Conservation (phyloP, 139 green algal genomes). For the Microglena sp. region DNA sequence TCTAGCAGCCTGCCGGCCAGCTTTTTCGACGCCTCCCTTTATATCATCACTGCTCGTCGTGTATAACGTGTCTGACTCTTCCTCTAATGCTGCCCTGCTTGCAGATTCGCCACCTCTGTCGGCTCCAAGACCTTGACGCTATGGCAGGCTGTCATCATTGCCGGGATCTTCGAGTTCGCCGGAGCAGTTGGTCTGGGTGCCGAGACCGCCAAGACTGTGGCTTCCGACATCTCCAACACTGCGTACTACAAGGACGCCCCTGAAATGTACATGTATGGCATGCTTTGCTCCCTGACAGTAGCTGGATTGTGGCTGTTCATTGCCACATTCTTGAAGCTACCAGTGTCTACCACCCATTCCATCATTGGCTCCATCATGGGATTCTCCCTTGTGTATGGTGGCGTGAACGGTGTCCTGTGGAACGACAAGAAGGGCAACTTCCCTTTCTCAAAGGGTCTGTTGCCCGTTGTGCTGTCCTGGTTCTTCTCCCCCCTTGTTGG, state of each 20-base stretch:
- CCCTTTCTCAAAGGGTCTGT: too few species aligned
- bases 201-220: slow-evolving; percentile 34
- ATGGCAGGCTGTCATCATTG: slow-evolving; percentile 25
- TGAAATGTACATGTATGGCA: slow-evolving; percentile 16
- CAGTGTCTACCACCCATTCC: slow-evolving; percentile 50
- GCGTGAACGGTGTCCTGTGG: slow-evolving; percentile 17
- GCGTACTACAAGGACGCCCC: too few species aligned
- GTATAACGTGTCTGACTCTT: too few species aligned
- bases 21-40: too few species aligned
- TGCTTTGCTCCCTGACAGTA: slow-evolving; percentile 11
- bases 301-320: slow-evolving; percentile 33
- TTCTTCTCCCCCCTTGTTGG: slow-evolving; percentile 28
- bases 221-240: slow-evolving; percentile 14
- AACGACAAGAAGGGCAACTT: slow-evolving; percentile 12
- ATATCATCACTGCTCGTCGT: too few species aligned
- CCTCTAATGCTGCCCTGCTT: too few species aligned
- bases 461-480: slow-evolving; percentile 16
- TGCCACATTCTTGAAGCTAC: slow-evolving; percentile 30
- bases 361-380: slow-evolving; percentile 32
- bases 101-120: slow-evolving; percentile 23
- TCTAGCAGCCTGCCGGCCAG: too few species aligned
- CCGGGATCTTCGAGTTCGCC: slow-evolving; percentile 34
- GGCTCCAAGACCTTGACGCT: slow-evolving; percentile 33
- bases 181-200: slow-evolving; percentile 33
- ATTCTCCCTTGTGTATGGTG: slow-evolving; percentile 27